Conservation (phyloP, 345 rosid species). For the Nasturtium officinale region DNA sequence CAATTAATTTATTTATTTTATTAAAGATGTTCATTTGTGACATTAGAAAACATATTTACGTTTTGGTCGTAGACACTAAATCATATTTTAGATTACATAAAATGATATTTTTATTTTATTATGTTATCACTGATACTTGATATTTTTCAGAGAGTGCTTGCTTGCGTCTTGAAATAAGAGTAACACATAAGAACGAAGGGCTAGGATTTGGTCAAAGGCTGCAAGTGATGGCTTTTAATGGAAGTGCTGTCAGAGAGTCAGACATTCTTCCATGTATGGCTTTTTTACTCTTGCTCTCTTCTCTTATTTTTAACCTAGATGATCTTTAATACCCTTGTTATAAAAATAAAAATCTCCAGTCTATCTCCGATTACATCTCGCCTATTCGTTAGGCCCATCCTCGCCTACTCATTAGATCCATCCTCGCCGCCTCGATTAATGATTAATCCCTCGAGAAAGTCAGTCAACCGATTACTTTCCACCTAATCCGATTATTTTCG, state of each 20-base stretch:
- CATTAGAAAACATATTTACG: not conserved
- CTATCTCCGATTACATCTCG: too few species aligned
- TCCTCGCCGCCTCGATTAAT: too few species aligned
- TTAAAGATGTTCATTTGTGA: conserved; percentile 4
- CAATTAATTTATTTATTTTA: not conserved
- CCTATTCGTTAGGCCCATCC: too few species aligned
- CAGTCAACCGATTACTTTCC: too few species aligned
- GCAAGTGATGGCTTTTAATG: conserved; percentile 23
- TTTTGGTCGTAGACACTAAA: not conserved
- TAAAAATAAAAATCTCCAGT: too few species aligned
- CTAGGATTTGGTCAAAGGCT: conserved; percentile 43
- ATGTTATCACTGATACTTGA: too few species aligned
- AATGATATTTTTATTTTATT: not conserved
- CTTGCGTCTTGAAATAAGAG: conserved; percentile 30
- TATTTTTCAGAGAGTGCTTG: too few species aligned
- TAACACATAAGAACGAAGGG: conserved; percentile 21
- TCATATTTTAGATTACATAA: not conserved
- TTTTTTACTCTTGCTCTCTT: not conserved
- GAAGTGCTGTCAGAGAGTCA: conserved; percentile 25
- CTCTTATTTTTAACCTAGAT: not conserved
- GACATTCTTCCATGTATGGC: conserved; percentile 35
- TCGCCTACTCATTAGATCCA: too few species aligned
- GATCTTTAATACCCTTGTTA: too few species aligned
- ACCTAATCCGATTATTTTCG: too few species aligned
- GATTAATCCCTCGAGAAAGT: too few species aligned